Evolutionary conservation across 1,139 yeast species (phyloP), one percentile per base, ranked within the genome.

Genomic region (Yamadazyma songkhlaensis): DNA sequence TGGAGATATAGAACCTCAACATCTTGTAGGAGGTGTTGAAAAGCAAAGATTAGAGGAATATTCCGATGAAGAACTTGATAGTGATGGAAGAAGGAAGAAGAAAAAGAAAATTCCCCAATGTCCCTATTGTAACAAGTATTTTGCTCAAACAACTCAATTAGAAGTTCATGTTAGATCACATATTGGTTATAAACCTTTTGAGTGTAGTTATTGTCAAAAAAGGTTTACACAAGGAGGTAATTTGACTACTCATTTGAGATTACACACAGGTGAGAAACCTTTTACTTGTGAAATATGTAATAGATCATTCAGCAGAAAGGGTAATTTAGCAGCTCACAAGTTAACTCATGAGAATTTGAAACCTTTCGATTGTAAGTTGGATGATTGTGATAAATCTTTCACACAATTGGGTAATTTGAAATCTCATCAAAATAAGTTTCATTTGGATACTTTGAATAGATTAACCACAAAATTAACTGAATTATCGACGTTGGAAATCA

Each of bases 191-290:
- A 84, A 84, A 52, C 94, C 94, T 9, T 88, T 81, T 60, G 82
- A 77, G 55, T 90, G 97, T 58, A 68, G 72, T 6, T 85, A 71
- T 54, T 90, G 94, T 60, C 84, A 79, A 40, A 88, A 88, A 60
- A 67, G 84, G 41, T 90, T 90, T 53, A 85, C 95, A 1, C 97
- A 90, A 57, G 95, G 95, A 46, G 96, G 97, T 11, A 92, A 90
- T 59, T 67, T 90, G 53, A 74, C 95, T 46, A 88, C 96, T 1
- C 97, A 90, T 64, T 68, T 83, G 49, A 70, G 97, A 45, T 69
- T 89, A 20, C 97, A 90, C 54, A 89, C 96, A 1, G 97, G 97
- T 22, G 96, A 87, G 51, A 84, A 84, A 55, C 96, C 96, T 4
- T 87, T 84, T 51, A 69, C 75, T 31, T 88, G 96, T 62, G 82